Base-by-base conservation (phyloP, 306 rosid genomes). In the Pueraria montana region DNA sequence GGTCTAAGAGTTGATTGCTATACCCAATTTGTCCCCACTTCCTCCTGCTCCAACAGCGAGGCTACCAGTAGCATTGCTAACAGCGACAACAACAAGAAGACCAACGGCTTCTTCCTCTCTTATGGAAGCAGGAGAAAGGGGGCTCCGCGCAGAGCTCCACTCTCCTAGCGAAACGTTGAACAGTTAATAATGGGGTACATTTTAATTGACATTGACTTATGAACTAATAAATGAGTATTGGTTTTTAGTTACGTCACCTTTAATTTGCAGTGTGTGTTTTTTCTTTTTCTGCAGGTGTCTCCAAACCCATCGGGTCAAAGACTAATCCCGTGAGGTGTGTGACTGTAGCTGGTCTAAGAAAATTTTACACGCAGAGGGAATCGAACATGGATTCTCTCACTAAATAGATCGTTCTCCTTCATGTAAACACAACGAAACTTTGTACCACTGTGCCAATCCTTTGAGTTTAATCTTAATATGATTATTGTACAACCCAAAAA, bases 1-100 rank as follows among this genome's bases (percentile, higher is more conserved):
- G 72, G 72, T 66, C 49, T 66, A n/a, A 66, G 27, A 3, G 72
- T 38, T 66, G 72, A 66, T 66, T 36, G 72, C 30, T 34, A 66
- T 66, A n/a, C 49, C 8, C 50, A 66, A 38, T 66, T 36, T 18
- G 72, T 18, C 49, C 72, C 50, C 72, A 64, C 71, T 64, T 64
- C 71, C 2, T 27, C 68, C 30, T 56, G 64, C 64, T 56, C 32
- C 0, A 59, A 24, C 2, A 4, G 18, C 34, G 46, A 64, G 71
- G 46, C 71, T 17, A 64, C 71, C 7, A 64, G 45, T 11, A 64
- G 24, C 14, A 62, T 62, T 27, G 42, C 68, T 11, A 27, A 0
- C 20, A 27, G 1, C 18, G 26, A 12, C 34, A 63, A 34, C 49
- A 68, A 68, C 10, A 40, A 66, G 2, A 38, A 66, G 4, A 10